Base-by-base conservation (phyloP, 1,284 basidiomycete genomes). In the Cryptococcus floricola region DNA sequence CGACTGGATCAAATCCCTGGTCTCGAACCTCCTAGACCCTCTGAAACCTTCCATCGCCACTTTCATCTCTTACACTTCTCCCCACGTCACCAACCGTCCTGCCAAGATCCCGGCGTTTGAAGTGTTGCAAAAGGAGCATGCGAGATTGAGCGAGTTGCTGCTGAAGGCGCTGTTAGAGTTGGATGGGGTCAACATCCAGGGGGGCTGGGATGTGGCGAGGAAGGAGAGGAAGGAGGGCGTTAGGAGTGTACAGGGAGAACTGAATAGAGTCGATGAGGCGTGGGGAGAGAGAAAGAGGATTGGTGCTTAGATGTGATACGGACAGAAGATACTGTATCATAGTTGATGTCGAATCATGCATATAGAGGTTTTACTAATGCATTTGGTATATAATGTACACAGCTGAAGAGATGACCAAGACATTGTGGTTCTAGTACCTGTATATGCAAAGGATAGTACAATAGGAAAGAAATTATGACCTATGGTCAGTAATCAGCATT, bases 181-280 rank as follows among this genome's bases (percentile, higher is more conserved):
- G 39, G 80, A 81, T 64, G 73, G 74, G 37, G 70, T 80, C 44
- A 75, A 79, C 48, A 75, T 80, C 34, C 76, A 75, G 4, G 31
- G 50, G 7, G 69, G 63, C 37, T 80, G 77, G 71, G 62, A 59
- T 6, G 66, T 75, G n/a, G 79, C 79, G 27, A 69, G 80, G 50
- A 64, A 68, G 57, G 77, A 75, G 60, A 66, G 80, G 53, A 81
- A 81, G 62, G 73, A 77, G 31, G 78, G 75, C 0, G 79, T 81
- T 7, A 73, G 62, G 62, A 62, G 60, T 25, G 74, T 80, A 13
- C 80, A 81, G 63, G 68, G 59, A n/a, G 69, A 73, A 52, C 64
- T 80, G 56, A 77, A 76, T 38, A 64, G 65, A 39, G 72, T 79
- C 14, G 79, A 80, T 56, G 72, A 71, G 23, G 69, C 73, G 7